Base-by-base conservation (phyloP, 2,329 filamentous ascomycete species). In the Dactylellina drechsleri region DNA sequence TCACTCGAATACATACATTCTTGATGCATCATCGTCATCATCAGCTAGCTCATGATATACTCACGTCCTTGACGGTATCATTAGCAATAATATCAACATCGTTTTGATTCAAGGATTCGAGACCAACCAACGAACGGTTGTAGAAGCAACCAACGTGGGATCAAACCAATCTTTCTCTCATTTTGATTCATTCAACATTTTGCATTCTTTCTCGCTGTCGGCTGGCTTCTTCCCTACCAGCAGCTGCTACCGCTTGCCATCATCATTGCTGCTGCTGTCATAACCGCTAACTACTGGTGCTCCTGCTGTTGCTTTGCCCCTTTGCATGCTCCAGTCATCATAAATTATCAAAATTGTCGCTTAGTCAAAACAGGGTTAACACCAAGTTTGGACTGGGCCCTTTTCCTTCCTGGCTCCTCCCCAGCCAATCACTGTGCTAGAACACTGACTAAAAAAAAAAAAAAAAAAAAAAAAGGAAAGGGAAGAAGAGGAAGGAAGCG, bases 311-410 rank as follows among this genome's bases (percentile, higher is more conserved):
- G 47, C 47, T 18, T 18, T 36, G 31, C 47, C 47, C 47, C 47
- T 52, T 52, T 52, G 47, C 47, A 20, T 18, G n/a, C 47, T 52
- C 47, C 15, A 12, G n/a, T 18, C 43, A 47, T 47, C 16, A 36
- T 36, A 36, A 36, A 36, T 36, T 36, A 36, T 36, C 31, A 36
- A 15, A 47, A 47, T 47, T 52, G 47, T 52, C 47, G 47, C 47
- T 16, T 52, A 52, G 47, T 18, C 47, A 52, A 52, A 52, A 52
- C 47, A 52, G 47, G 47, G 47, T 52, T 52, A 52, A 52, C 47
- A 20, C 47, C 16, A 15, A 47, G 43, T 15, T 47, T 18, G 12
- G 47, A 18, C 47, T 13, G 18, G 47, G 47, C 47, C 20, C 16
- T 36, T 36, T 36, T 36, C 31, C 31, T 52, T 52, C 47, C 47